A percentile compares a stretch with the other conserved stretches of the same genome.
These are phyloP conservation scores for Pulveroboletus frians DNA, from an alignment of 768 basidiomycete species.

Conservation along the genomic window DNA sequence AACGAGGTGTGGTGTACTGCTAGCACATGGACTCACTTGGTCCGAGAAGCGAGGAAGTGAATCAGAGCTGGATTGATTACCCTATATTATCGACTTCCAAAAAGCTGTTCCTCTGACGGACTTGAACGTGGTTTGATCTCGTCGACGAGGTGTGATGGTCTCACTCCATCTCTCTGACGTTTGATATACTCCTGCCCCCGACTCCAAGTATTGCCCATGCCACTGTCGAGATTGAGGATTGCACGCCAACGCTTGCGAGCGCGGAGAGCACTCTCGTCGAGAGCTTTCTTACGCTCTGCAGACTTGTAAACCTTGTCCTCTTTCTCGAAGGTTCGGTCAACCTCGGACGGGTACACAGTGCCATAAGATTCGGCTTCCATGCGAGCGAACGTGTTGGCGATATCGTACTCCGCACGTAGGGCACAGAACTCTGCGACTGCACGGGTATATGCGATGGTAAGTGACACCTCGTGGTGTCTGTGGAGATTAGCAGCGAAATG, in stretches of 20 bases:
- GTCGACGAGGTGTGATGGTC: slow-evolving; percentile 61
- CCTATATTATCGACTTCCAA: slow-evolving; percentile 14
- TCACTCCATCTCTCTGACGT: slow-evolving; percentile 65
- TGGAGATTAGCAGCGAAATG: slow-evolving; percentile 78
- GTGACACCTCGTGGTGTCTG: slow-evolving; percentile 51
- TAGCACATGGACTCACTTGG: slow-evolving; percentile 7
- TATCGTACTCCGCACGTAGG: slow-evolving; percentile 78
- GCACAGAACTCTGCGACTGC: slow-evolving; percentile 85
- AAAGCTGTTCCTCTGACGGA: slow-evolving; percentile 21
- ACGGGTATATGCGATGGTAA: slow-evolving; percentile 74
- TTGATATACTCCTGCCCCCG: slow-evolving; percentile 67
- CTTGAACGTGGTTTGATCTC: slow-evolving; percentile 23
- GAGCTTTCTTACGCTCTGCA: slow-evolving; percentile 50
- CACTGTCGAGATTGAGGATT: slow-evolving; percentile 42
- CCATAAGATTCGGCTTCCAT: slow-evolving; percentile 79
- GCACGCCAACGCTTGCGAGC: slow-evolving; percentile 78
- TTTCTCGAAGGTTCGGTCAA: slow-evolving; percentile 54
- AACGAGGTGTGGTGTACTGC: slow-evolving; percentile 16
- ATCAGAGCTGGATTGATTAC: neutral
- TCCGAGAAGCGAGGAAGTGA: neutral
- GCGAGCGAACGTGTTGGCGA: slow-evolving; percentile 69
- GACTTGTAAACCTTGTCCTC: slow-evolving; percentile 59
- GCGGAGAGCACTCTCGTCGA: slow-evolving; percentile 55
- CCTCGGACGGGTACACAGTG: slow-evolving; percentile 57
- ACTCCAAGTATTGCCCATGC: slow-evolving; percentile 53